phyloP scores from a whole-genome alignment of 257 asterid species.

The Thymus mandschuricus region DNA sequence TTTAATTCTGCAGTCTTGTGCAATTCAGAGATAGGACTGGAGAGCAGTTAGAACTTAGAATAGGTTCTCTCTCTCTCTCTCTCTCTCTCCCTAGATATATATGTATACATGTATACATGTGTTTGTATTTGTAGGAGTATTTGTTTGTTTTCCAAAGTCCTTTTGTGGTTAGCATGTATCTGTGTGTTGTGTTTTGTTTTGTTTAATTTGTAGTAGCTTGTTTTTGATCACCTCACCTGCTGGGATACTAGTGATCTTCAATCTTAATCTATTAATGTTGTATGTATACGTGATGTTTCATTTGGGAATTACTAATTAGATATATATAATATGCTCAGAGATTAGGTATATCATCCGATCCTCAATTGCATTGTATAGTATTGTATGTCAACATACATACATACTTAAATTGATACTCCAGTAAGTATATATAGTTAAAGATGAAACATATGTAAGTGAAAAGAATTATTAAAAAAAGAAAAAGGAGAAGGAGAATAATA shows the following conservation, averaged over 20 bases:
- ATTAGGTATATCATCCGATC: not conserved
- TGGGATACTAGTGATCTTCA: conserved; percentile 27
- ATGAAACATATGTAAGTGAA: too few relatives aligned
- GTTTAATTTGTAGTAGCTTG: conserved; percentile 43
- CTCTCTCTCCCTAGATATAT: not conserved
- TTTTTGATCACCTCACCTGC: conserved; percentile 36
- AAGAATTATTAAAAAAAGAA: too few relatives aligned
- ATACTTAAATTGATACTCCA: too few relatives aligned
- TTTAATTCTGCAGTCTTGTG: not conserved
- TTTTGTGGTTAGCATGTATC: conserved; percentile 45
- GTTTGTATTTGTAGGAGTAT: conserved; percentile 16
- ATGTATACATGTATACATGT: conserved; percentile 8
- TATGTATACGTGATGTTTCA: conserved; percentile 12
- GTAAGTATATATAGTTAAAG: too few relatives aligned
- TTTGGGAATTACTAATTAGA: conserved; percentile 24
- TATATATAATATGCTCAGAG: not conserved
- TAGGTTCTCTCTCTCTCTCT: not conserved
- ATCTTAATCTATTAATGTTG: not conserved
- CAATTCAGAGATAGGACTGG: not conserved
- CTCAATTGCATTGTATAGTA: too few relatives aligned
- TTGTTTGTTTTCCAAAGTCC: conserved; percentile 49
- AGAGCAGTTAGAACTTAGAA: conserved; percentile 15
- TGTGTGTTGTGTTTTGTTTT: conserved; percentile 42
- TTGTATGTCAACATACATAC: too few relatives aligned
- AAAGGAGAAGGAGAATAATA: too few relatives aligned